Evolutionary conservation across 2,329 filamentous ascomycete genomes (phyloP).

Genomic region (Diaporthe longicolla): DNA sequence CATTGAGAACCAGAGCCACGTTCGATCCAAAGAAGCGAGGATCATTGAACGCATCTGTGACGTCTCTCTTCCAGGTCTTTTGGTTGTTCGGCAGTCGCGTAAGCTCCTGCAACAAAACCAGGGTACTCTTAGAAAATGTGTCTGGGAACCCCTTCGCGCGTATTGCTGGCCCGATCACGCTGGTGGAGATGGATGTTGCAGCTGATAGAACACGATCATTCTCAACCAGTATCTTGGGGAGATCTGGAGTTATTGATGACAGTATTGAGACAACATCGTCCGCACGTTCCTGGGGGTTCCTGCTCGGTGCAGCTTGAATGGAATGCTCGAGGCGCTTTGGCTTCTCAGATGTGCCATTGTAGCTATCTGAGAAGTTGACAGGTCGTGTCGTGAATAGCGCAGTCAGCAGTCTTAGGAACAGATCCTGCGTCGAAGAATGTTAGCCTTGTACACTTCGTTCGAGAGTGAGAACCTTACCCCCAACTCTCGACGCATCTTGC

Average conservation of each 20-base stretch:
- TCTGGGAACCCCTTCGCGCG: slow-evolving; percentile 90
- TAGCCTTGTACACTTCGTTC: not conserved
- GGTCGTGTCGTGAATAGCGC: slow-evolving; percentile 95
- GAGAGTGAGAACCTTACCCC: slow-evolving; percentile 71
- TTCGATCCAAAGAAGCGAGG: slow-evolving; percentile 84
- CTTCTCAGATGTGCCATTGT: slow-evolving; percentile 56
- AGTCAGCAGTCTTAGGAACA: slow-evolving; percentile 88
- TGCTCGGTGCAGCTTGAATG: slow-evolving; percentile 50
- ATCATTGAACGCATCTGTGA: slow-evolving; percentile 93
- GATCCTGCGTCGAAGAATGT: slow-evolving; percentile 70
- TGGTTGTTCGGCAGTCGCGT: slow-evolving; percentile 83
- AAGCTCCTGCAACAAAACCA: slow-evolving; percentile 83
- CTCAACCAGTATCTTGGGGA: slow-evolving; percentile 87
- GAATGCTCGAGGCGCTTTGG: slow-evolving; percentile 55
- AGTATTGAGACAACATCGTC: slow-evolving; percentile 87
- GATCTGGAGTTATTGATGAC: slow-evolving; percentile 81
- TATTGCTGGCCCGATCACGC: slow-evolving; percentile 84
- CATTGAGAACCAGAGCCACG: slow-evolving; percentile 73
- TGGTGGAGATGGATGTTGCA: slow-evolving; percentile 84
- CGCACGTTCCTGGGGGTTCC: slow-evolving; percentile 63
- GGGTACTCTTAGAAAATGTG: slow-evolving; percentile 79
- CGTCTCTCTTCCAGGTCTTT: slow-evolving; percentile 93
- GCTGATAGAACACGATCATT: slow-evolving; percentile 85
- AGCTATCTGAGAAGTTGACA: slow-evolving; percentile 75
- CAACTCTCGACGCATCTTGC: slow-evolving; percentile 90